Evolutionary conservation across 1,284 basidiomycete species (phyloP), one percentile per base, ranked within the genome.

Genomic region (Taiwanofungus camphoratus): DNA sequence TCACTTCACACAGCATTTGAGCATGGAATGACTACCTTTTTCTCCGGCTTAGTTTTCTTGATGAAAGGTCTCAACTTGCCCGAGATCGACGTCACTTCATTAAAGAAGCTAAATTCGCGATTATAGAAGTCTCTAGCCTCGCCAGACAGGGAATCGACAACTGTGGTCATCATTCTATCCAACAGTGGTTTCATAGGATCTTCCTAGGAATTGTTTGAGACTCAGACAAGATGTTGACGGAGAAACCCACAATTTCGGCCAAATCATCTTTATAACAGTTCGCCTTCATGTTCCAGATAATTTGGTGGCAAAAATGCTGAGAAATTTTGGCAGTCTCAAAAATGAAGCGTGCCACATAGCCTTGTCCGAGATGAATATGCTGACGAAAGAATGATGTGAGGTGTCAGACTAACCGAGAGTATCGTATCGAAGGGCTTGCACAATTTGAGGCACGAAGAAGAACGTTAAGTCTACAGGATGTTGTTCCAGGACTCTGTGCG

Each of bases 271-370:
- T 92, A 65, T 85, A 97, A 50, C 86, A 92, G 62, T 99, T 99
- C 4, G 96, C 96, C 60, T 96, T 96, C 96, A 99, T 99, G 64
- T 99, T 99, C 96, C 96, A 99, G 52, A 99, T 92, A 51, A 99
- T 99, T 69, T 99, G 96, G 64, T 99, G 96, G 60, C 96, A 99
- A 73, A 99, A 99, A 8, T 94, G 68, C 64, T 97, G 95, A 3
- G 94, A 98, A 50, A 99, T 92, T 67, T 93, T 95, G 9, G 94
- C 89, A 0, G 95, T 97, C 67, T 98, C 93, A 54, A 94, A 94
- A 58, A 99, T 93, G 72, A 98, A 99, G 21, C 87, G 81, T 51
- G 87, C 82, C 21, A 99, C 92, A 64, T 99, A 99, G 36, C 92
- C 92, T 92, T 38, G 19, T 39, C 3, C 30, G 9, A 16, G 19